Base-by-base conservation (phyloP, 2,329 filamentous ascomycete species). In the Tricladium varicosporioides region DNA sequence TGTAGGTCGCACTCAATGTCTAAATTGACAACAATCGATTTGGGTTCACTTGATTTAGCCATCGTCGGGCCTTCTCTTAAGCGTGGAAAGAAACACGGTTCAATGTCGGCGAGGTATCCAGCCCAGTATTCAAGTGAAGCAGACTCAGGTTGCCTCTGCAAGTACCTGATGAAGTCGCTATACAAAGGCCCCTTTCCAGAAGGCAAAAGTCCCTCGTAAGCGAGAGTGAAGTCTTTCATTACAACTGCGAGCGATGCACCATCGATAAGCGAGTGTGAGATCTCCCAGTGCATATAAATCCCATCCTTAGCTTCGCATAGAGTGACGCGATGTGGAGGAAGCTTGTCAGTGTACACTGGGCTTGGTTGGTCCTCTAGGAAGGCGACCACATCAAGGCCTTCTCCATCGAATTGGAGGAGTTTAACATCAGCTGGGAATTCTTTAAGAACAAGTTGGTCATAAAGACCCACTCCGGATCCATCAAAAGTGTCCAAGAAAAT, bases 231-330 rank as follows among this genome's bases (percentile, higher is more conserved):
- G 53, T 80, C 77, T 3, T 70, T 68, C 5, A 78, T 63, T 4
- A 80, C 71, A 47, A 78, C 74, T 0, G 73, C 72, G 22, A 77
- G 74, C 0, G 78, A 80, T 40, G 70, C 71, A 3, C 77, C 78
- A 64, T 80, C 78, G 65, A 75, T 77, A n/a, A 76, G 74, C 2
- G 73, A 74, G 60, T 81, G 79, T 59, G 75, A 80, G 19, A 82
- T 68, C 54, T 80, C 77, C 10, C 79, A 65, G 36, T 75, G 75
- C n/a, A 74, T 72, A 65, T 75, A 79, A 0, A 77, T 55, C 14
- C 70, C 69, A 2, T 63, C 61, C 3, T 66, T 65, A 1, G 76
- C 77, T 53, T 74, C 70, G 55, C 75, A 78, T 31, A 80, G 71
- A 1, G 71, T 75, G 48, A 80, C 71, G 2, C 73, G 71, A 64